Percentiles rank a stretch among this genome's conserved stretches.
These are phyloP conservation scores for Lumnitzera racemosa DNA, from an alignment of 345 rosid species.

Conservation along the genomic window DNA sequence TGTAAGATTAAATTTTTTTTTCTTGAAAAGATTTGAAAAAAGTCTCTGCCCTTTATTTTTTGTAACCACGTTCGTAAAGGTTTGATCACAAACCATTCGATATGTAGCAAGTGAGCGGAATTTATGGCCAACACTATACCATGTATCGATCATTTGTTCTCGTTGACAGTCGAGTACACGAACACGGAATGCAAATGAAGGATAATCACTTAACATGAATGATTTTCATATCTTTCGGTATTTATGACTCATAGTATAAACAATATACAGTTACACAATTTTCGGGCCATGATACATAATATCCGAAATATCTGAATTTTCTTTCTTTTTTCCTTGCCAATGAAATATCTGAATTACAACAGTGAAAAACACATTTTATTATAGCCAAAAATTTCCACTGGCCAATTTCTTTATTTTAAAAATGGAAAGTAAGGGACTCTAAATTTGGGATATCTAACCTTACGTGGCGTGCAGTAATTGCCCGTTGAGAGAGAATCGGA, in stretches of 20 bases:
- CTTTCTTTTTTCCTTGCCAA: conserved; percentile 29
- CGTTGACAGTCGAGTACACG: too few relatives aligned
- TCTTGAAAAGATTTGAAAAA: too few relatives aligned
- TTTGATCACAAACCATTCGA: too few relatives aligned
- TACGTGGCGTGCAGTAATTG: conserved; percentile 9
- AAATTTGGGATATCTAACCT: background rate
- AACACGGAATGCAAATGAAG: too few relatives aligned
- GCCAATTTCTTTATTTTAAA: background rate
- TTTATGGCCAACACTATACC: too few relatives aligned
- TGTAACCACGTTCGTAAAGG: too few relatives aligned
- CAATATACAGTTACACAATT: conserved; percentile 45
- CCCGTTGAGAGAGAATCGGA: background rate
- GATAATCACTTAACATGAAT: too few relatives aligned
- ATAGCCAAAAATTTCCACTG: background rate
- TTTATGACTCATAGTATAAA: conserved; percentile 16
- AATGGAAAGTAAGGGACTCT: background rate
- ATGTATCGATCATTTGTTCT: too few relatives aligned
- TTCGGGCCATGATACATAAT: conserved; percentile 52
- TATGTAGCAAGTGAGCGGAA: too few relatives aligned
- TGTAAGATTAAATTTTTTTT: too few relatives aligned
- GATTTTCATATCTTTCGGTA: too few relatives aligned
- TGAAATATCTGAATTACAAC: background rate
- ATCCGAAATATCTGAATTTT: conserved; percentile 70
- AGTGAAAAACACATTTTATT: background rate
- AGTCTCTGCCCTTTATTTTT: too few relatives aligned